These are phyloP conservation scores for Cucumis cinereus DNA, from an alignment of 306 rosid species.

Conservation along the genomic window DNA sequence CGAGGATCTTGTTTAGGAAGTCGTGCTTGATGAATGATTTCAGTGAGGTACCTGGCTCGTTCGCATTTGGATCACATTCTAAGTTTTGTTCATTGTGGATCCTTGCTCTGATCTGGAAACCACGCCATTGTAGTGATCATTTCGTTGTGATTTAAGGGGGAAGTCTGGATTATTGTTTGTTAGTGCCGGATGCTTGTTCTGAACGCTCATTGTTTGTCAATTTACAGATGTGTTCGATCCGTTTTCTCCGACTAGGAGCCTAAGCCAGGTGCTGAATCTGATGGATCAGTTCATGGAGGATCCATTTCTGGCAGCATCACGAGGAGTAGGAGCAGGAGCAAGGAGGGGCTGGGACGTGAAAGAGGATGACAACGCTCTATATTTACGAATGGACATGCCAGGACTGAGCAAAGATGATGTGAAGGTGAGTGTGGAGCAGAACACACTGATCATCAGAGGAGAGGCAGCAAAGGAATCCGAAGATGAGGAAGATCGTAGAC, in stretches of 20 bases:
- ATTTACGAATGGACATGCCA: conserved; percentile 62
- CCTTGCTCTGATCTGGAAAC: not conserved
- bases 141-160: not conserved
- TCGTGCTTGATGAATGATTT: not conserved
- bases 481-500: conserved; percentile 23
- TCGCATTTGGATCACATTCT: not conserved
- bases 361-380: conserved; percentile 39
- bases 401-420: conserved; percentile 57
- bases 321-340: conserved; percentile 35
- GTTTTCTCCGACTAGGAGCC: conserved; percentile 45
- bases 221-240: conserved; percentile 58
- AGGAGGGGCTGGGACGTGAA: conserved; percentile 63
- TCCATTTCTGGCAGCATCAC: conserved; percentile 33
- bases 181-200: not conserved
- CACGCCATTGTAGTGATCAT: no score
- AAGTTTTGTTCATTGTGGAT: not conserved
- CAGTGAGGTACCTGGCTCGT: not conserved
- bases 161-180: not conserved
- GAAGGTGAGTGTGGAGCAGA: conserved; percentile 54
- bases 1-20: not conserved
- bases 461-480: conserved; percentile 30
- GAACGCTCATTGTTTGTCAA: no score
- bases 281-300: conserved; percentile 68
- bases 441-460: conserved; percentile 45
- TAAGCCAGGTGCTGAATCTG: conserved; percentile 67